Evolutionary conservation across 176 grass and related monocot species (phyloP).

Genomic region (Urochloa ruziziensis): DNA sequence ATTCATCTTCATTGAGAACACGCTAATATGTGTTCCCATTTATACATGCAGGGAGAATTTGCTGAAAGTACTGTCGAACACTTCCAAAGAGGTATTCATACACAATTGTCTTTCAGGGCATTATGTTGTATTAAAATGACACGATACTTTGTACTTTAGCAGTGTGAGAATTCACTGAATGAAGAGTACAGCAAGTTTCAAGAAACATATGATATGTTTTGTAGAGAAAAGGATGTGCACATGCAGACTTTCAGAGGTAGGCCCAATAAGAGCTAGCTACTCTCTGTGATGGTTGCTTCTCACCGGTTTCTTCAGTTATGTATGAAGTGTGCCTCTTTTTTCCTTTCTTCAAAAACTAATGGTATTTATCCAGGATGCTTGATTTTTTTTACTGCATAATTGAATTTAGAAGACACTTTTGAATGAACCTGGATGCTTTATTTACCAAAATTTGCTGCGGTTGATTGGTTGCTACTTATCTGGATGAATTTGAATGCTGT

Average conservation of each 20-base stretch:
- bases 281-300: constrained; percentile 5
- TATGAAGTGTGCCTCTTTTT: background rate
- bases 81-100: constrained; percentile 75
- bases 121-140: background rate
- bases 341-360: background rate
- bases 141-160: constrained; percentile 22
- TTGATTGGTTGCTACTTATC: background rate
- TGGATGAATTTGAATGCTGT: background rate
- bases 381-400: background rate
- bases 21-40: constrained; percentile 16
- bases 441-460: no score
- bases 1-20: background rate
- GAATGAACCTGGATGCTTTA: background rate
- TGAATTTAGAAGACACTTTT: background rate
- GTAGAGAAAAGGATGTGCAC: constrained; percentile 67
- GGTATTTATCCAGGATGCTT: background rate
- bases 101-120: background rate
- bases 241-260: constrained; percentile 75
- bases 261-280: constrained; percentile 6
- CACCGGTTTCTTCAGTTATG: background rate
- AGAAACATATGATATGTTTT: constrained; percentile 73
- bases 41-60: constrained; percentile 64
- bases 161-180: constrained; percentile 80
- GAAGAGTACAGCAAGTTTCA: constrained; percentile 82
- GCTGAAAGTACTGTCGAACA: constrained; percentile 64